Conservation (phyloP, 306 rosid genomes). For the Cicer yamashitae region DNA sequence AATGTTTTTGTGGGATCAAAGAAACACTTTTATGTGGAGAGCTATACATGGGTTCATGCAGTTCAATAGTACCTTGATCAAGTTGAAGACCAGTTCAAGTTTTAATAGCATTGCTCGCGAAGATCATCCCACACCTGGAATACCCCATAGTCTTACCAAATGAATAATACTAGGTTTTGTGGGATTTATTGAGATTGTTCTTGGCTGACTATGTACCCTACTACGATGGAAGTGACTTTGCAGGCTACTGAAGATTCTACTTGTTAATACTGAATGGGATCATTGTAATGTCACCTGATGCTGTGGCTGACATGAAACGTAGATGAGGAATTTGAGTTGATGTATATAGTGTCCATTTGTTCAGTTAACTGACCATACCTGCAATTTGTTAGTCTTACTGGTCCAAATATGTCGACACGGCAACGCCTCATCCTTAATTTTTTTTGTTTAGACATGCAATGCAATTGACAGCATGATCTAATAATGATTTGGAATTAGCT, state of each 20-base stretch:
- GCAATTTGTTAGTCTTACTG: background rate
- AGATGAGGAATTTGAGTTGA: background rate
- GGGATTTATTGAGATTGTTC: background rate
- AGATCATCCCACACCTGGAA: background rate
- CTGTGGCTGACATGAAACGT: background rate
- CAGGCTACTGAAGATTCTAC: background rate
- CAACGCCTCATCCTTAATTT: background rate
- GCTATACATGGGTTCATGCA: background rate
- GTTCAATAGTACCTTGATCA: background rate
- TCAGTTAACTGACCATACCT: constrained; percentile 1
- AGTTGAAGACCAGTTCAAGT: background rate
- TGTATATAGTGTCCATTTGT: background rate
- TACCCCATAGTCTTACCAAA: background rate
- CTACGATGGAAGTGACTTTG: background rate
- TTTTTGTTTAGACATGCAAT: constrained; percentile 3
- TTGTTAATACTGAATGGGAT: background rate
- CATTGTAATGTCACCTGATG: constrained; percentile 6
- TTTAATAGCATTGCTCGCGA: background rate
- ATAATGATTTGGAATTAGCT: constrained; percentile 32
- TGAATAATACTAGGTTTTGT: background rate
- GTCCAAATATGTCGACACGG: background rate
- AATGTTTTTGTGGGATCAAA: no score
- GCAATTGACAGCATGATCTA: constrained; percentile 24
- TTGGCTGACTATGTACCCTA: background rate
- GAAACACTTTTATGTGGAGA: no score